Evolutionary conservation across 2,329 filamentous ascomycete genomes (phyloP), one percentile per base, ranked within the genome.

Genomic region (Domatiomyces catenatus): DNA sequence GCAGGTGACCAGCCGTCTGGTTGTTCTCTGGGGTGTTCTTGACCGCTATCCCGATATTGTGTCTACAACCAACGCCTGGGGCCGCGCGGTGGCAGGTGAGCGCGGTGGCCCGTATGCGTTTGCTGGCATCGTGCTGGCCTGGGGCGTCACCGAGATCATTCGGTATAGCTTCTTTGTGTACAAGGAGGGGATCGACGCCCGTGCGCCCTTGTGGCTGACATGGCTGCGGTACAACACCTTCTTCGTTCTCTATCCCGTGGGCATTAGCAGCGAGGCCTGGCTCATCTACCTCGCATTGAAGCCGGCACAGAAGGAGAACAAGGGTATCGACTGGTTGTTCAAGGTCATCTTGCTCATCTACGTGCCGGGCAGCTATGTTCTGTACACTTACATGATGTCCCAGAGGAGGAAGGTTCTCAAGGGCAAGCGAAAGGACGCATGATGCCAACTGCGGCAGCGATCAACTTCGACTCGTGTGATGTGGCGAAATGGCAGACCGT

Each of bases 301-400:
- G 10, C 81, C 67, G 12, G 69, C 84, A 1, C 79, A 79, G 47
- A 69, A 60, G 56, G 65, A 70, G 57, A 71, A 66, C 57, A 71
- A 68, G 61, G 69, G 67, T 61, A 79, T 73, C 61, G 76, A 75
- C 50, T 81, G 74, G 60, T 71, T 75, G 50, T 68, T 90, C 59
- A 78, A 79, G 61, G 73, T 68, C 5, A 75, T 90, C 36, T 62
- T 94, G 60, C 74, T 75, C 4, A 73, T 86, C 50, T 95, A 94
- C 66, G 75, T 93, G 44, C 88, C 88, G 44, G 84, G 86, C 62
- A 78, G 85, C 3, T 94, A 92, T 62, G 76, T 93, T 50, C 69
- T 96, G 52, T 96, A 92, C 65, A 87, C 85, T 19, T 85, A 98
- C 68, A 96, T 98, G 92, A 86, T 96, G 74, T 75, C 75, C 54